Evolutionary conservation across 2,329 filamentous ascomycete species (phyloP).

Genomic region (Aspergillus puulaauensis): DNA sequence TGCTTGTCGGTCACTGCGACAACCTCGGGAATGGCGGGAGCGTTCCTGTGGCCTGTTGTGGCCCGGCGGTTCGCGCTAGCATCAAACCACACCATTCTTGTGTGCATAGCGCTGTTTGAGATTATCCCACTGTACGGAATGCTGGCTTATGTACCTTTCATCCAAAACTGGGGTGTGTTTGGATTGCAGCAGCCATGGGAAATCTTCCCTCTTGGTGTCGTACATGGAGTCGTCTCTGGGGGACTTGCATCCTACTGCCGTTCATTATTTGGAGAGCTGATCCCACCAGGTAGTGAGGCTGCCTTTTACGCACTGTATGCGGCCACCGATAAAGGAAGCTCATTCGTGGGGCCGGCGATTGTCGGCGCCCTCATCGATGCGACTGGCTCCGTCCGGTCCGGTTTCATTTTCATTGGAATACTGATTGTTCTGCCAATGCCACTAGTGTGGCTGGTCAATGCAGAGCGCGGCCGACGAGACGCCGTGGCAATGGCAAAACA

Average conservation of each 20-base stretch:
- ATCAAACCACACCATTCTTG: conserved; percentile 82
- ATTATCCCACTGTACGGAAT: conserved; percentile 88
- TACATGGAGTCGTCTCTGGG: conserved; percentile 85
- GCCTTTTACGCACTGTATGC: conserved; percentile 93
- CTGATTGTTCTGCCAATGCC: conserved; percentile 80
- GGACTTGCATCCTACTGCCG: conserved; percentile 84
- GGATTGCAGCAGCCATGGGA: conserved; percentile 88
- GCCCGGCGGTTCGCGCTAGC: conserved; percentile 65
- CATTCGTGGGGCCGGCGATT: conserved; percentile 84
- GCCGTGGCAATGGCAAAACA: conserved; percentile 33
- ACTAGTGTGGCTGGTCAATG: conserved; percentile 70
- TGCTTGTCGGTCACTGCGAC: conserved; percentile 89
- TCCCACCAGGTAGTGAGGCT: conserved; percentile 85
- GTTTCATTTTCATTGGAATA: conserved; percentile 83
- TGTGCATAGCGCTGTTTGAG: conserved; percentile 82
- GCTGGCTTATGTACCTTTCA: conserved; percentile 75
- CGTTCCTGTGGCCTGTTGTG: conserved; percentile 78
- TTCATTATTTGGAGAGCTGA: conserved; percentile 81
- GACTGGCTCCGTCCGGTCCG: conserved; percentile 71
- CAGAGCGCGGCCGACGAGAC: conserved; percentile 36
- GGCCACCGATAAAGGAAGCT: conserved; percentile 91
- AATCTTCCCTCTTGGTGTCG: conserved; percentile 82
- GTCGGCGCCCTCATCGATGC: conserved; percentile 84
- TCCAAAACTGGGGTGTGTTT: conserved; percentile 69
- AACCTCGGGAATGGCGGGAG: conserved; percentile 74